phyloP scores from a whole-genome alignment of 2,329 filamentous ascomycete genomes.

The Penicillium glabrum region DNA sequence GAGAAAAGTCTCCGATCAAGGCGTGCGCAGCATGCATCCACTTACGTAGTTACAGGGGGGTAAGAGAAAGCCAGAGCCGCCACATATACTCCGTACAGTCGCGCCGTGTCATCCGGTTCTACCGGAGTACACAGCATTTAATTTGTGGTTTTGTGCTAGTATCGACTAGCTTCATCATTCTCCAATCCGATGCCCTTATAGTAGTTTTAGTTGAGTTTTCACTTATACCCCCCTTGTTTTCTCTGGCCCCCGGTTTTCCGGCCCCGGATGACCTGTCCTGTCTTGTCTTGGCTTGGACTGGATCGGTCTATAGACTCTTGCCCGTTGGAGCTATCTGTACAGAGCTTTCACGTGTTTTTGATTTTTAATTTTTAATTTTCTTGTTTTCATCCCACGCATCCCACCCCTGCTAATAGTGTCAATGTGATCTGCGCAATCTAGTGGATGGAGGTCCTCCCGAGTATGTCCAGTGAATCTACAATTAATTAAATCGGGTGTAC shows the following conservation, averaged over 20 bases:
- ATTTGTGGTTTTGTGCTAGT: background rate
- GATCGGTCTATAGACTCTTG: background rate
- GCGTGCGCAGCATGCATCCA: background rate
- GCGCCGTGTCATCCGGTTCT: background rate
- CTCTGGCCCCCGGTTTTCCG: background rate
- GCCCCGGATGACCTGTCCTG: background rate
- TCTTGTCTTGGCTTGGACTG: background rate
- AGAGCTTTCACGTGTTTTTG: background rate
- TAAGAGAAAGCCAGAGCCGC: background rate
- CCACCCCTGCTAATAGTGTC: background rate
- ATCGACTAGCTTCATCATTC: background rate
- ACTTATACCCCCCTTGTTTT: background rate
- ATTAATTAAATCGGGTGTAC: background rate
- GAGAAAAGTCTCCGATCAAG: background rate
- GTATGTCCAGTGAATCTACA: too few species aligned
- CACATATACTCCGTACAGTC: background rate
- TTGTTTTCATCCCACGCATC: background rate
- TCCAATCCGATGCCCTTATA: too few species aligned
- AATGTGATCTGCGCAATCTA: background rate
- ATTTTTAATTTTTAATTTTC: background rate
- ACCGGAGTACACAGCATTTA: background rate
- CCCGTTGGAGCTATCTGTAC: background rate
- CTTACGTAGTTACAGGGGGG: background rate
- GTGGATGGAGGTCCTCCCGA: background rate
- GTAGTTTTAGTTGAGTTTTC: background rate